Percentiles rank a stretch among this genome's conserved stretches.
Evolutionary conservation across 371 early-diverging fungal genomes (phyloP).

Genomic region (Funneliformis caledonium): DNA sequence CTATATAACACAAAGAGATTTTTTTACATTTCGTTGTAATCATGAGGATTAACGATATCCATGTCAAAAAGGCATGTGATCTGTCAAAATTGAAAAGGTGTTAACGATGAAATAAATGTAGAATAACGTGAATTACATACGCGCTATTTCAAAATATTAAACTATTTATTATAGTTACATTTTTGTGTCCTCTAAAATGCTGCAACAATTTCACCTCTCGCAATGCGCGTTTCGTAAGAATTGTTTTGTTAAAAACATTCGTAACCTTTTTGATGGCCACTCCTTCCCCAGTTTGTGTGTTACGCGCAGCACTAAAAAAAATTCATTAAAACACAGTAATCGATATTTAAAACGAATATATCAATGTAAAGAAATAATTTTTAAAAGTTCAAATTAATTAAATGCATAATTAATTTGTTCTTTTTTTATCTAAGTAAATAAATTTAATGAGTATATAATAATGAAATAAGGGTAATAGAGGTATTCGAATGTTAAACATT

Average conservation of each 20-base stretch:
- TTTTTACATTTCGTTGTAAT: constrained; percentile 86
- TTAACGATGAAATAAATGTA: constrained; percentile 2
- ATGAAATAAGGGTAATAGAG: neutral
- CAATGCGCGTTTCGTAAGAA: constrained; percentile 84
- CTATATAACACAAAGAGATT: neutral
- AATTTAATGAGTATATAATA: neutral
- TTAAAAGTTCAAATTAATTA: neutral
- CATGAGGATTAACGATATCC: constrained; percentile 63
- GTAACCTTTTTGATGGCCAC: constrained; percentile 93
- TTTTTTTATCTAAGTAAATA: constrained; percentile 32
- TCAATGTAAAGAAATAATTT: neutral
- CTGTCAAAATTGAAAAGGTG: constrained; percentile 8
- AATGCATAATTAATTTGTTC: neutral
- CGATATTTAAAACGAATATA: neutral
- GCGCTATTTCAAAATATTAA: neutral
- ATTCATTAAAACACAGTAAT: neutral
- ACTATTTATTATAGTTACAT: constrained; percentile 54
- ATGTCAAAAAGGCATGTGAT: constrained; percentile 82
- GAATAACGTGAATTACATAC: too few species aligned
- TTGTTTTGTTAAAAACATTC: constrained; percentile 77
- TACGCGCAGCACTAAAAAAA: constrained; percentile 73
- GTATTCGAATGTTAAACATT: neutral
- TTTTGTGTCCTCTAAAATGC: constrained; percentile 91
- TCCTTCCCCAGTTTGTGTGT: constrained; percentile 77
- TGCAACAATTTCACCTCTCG: constrained; percentile 88